Base-by-base conservation (phyloP, 345 rosid genomes). In the Eucalyptus fibrosa region DNA sequence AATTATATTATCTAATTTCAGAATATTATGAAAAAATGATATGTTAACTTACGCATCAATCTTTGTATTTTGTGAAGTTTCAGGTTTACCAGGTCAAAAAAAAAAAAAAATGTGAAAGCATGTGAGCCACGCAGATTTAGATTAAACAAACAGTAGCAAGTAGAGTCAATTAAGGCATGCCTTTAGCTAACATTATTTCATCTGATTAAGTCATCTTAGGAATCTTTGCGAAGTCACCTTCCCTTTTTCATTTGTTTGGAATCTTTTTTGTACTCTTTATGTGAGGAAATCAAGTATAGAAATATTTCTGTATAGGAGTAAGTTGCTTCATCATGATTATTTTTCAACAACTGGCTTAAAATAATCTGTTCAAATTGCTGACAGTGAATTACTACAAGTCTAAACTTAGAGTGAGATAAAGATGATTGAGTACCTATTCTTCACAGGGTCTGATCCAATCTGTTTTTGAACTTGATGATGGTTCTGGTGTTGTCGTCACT, bases 401-500 rank as follows among this genome's bases (percentile, higher is more conserved):
- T 86, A 30, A 51, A 51, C 60, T 86, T 40, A 86, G 62, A 50
- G 30, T 86, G 88, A 32, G 67, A 7, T 86, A 77, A 50, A 50
- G 65, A 86, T 32, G 23, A 86, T 86, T 37, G 3, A 21, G 17
- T 77, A 77, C 30, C 16, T 77, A 40, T 45, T 86, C 87, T 91
- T 91, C 49, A 69, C 93, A 96, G 99, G 99, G 99, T 87, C 91
- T 97, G 93, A 97, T 97, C 90, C 98, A 97, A 56, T 96, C 99
- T 4, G 99, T 97, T 60, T 97, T 92, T 60, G 99, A 97, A 89
- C 99, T 97, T 90, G 90, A 90, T 62, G 99, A 97, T 92, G 98
- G 99, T 69, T 97, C 99, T 82, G 99, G 99, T 83, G 95, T 97
- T 86, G 97, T 94, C 77, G 96, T 97, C 89, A 95, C 98, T 55